Evolutionary conservation across 768 basidiomycete genomes (phyloP), one percentile per base, ranked within the genome.

Genomic region (Russula brevipes): DNA sequence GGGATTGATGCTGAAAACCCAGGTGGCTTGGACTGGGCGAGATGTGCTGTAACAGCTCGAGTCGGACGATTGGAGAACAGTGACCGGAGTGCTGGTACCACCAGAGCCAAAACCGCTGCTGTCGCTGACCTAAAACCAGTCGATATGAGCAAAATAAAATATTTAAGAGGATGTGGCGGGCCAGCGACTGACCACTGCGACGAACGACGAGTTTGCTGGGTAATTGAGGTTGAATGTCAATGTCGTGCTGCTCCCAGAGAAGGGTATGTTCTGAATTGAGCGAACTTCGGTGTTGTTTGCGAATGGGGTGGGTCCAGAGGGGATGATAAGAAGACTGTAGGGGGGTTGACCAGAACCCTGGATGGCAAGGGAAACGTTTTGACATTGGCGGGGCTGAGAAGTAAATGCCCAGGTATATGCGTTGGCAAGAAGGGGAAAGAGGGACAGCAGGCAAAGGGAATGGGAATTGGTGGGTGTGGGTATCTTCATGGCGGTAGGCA

Each of bases 121-220:
- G 66, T 87, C 86, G 70, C 83, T 84, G 66, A 87, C 78, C 86
- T 86, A 64, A 50, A 45, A 44, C 51, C 12, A 31, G 19, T 36
- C 9, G 36, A 54, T 19, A 54, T 58, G 17, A 49, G 60, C 33
- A 38, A 59, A 35, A 6, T 30, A 42, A 36, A 24, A 35, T 17
- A 9, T 46, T 1, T 9, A n/a, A 52, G 45, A 4, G 51, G 31
- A 57, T 24, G 16, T 58, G 49, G 39, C 42, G 50, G 41, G n/a
- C 51, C 19, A 60, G 19, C 36, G 12, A 83, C 87, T 75, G 69
- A 89, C 89, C 69, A 90, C 85, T 5, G 86, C 84, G 31, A 91
- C 87, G 58, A 92, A 85, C 69, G 88, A 85, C 3, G 88, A 87
- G 70, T 83, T 79, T 53, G 74, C 77, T 0, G 89, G 89, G 70